Base-by-base conservation (phyloP, 306 rosid genomes). In the Rosa lucieae region DNA sequence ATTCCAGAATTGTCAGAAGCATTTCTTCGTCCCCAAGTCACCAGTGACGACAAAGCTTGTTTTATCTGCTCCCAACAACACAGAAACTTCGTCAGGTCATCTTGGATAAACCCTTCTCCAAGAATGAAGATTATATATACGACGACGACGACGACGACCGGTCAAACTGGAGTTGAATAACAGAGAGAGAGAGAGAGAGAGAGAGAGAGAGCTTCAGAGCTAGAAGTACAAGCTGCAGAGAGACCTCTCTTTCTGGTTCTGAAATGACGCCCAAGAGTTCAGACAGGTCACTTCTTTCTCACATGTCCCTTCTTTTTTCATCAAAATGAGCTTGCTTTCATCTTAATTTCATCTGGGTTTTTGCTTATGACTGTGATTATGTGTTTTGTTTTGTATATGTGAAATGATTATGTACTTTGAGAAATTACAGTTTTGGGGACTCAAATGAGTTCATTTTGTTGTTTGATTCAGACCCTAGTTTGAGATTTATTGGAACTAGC, bases 281-380 rank as follows among this genome's bases (percentile, higher is more conserved):
- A 73, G 53, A 76, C 53, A 84, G 87, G 93, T 86, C 39, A 69
- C 88, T 76, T 75, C 42, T 72, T 81, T 70, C 32, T 49, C 29
- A 5, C 52, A 5, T 70, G 12, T 23, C 26, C 15, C 3, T 5
- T 12, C 1, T 8, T 70, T 70, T 10, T 15, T 6, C 17, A 6
- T 48, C 6, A 5, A 18, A 10, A 10, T 37, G 61, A 5, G 61
- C 49, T 62, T 29, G n/a, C 39, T 17, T 75, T 10, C n/a, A 44
- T 75, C 70, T 66, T 66, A 12, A 66, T 66, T 15, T 66, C 46
- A 66, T 66, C 70, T 66, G 70, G 71, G 71, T 39, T 66, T 15
- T 67, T 17, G 12, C 71, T 67, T 67, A 9, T 39, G 71, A 8
- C 46, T 67, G 6, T 39, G 26, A 2, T 63, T 29, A 6, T 63